Conservation (phyloP, 2,329 filamentous ascomycete species). For the Hypoxylon sp. region DNA sequence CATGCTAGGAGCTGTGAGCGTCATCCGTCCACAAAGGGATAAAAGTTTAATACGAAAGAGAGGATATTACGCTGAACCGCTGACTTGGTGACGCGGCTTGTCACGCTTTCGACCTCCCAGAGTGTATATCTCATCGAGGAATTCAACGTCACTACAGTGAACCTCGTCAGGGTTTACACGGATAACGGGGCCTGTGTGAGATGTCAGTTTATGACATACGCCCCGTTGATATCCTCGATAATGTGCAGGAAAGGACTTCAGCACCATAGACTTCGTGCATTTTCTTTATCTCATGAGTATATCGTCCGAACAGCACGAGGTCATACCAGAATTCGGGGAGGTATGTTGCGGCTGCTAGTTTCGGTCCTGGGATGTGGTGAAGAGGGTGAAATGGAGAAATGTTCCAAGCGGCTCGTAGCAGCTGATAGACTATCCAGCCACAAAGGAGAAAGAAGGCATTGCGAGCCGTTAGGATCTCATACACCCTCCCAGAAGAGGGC, state of each 20-base stretch:
- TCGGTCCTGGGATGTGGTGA: conserved; percentile 39
- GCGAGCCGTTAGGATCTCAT: conserved; percentile 1
- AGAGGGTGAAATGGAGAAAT: conserved; percentile 42
- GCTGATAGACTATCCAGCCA: conserved; percentile 32
- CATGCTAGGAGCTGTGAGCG: conserved; percentile 20
- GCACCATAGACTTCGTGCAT: conserved; percentile 44
- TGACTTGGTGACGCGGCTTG: conserved; percentile 31
- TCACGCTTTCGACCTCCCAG: conserved; percentile 32
- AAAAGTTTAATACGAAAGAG: neutral
- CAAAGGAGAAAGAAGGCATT: conserved; percentile 20
- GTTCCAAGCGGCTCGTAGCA: conserved; percentile 28
- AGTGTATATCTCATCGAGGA: conserved; percentile 38
- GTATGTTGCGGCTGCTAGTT: conserved; percentile 35
- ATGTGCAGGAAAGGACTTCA: neutral
- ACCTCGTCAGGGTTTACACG: conserved; percentile 40
- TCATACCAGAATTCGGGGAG: conserved; percentile 42
- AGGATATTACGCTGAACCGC: conserved; percentile 27
- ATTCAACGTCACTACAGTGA: conserved; percentile 35
- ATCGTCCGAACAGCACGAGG: conserved; percentile 29
- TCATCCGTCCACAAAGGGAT: neutral
- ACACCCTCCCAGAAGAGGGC: conserved; percentile 1
- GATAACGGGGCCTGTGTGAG: conserved; percentile 32
- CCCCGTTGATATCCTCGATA: neutral
- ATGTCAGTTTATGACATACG: conserved; percentile 7
- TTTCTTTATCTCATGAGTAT: conserved; percentile 36